These are phyloP conservation scores for Coniochaeta prunicola DNA, from an alignment of 2,329 filamentous ascomycete genomes.

Conservation along the genomic window DNA sequence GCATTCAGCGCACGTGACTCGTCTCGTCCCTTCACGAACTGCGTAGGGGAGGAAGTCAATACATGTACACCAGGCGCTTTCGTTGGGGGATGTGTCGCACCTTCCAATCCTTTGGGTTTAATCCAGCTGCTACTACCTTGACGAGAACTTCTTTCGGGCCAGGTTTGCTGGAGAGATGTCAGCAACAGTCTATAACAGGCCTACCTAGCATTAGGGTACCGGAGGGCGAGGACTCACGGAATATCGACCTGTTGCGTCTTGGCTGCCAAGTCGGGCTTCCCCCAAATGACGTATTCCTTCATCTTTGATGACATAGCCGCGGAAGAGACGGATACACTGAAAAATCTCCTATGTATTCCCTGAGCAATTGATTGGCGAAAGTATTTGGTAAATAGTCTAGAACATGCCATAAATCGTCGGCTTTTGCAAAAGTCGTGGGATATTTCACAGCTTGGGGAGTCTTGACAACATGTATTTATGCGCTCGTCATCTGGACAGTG, in stretches of 20 bases:
- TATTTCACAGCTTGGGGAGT: too few relatives aligned
- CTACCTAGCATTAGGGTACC: background rate
- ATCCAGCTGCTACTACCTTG: slow-evolving; percentile 33
- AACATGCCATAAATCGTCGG: too few relatives aligned
- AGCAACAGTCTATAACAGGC: background rate
- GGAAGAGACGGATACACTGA: background rate
- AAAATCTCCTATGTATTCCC: background rate
- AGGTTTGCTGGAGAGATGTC: background rate
- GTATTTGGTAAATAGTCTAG: too few relatives aligned
- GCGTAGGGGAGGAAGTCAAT: background rate
- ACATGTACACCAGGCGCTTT: background rate
- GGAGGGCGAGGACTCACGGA: background rate
- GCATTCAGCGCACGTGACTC: slow-evolving; percentile 24
- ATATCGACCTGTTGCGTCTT: background rate
- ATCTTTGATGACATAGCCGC: background rate
- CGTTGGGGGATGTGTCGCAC: slow-evolving; percentile 6
- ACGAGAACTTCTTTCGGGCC: slow-evolving; percentile 26
- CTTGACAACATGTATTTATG: too few relatives aligned
- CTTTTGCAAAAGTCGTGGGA: too few relatives aligned
- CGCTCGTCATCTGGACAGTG: too few relatives aligned
- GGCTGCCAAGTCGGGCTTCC: background rate
- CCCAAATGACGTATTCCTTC: background rate
- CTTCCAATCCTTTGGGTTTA: slow-evolving; percentile 43
- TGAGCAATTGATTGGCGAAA: too few relatives aligned
- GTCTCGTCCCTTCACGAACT: background rate